Evolutionary conservation across 805 yeast genomes (phyloP).

Genomic region (Naumovozyma dairenensis): DNA sequence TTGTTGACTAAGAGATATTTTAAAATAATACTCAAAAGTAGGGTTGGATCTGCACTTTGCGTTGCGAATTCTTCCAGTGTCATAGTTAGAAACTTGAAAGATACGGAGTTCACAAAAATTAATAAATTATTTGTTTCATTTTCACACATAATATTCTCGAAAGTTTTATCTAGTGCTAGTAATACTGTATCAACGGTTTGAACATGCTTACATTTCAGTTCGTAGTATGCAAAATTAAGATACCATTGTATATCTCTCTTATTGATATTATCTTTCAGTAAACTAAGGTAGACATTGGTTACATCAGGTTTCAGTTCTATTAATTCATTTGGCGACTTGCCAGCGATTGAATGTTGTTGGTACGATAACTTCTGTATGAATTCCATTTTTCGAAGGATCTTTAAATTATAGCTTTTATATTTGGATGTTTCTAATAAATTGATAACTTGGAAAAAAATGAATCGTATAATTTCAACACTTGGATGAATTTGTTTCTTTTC

Average conservation of each 20-base stretch:
- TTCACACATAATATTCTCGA: slow-evolving; percentile 32
- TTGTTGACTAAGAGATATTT: slow-evolving; percentile 41
- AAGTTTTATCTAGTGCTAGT: slow-evolving; percentile 19
- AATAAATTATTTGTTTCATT: slow-evolving; percentile 35
- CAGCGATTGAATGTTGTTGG: slow-evolving; percentile 29
- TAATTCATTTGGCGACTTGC: slow-evolving; percentile 30
- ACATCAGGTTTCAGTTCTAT: slow-evolving; percentile 29
- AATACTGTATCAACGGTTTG: slow-evolving; percentile 25
- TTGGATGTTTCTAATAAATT: slow-evolving; percentile 46
- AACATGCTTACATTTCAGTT: slow-evolving; percentile 29
- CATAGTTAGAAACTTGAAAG: slow-evolving; percentile 58
- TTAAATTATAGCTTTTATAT: slow-evolving; percentile 40
- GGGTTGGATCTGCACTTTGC: slow-evolving; percentile 11
- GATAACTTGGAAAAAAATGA: slow-evolving; percentile 48
- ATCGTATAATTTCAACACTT: slow-evolving; percentile 38
- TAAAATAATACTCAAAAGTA: slow-evolving; percentile 37
- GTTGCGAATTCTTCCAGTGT: slow-evolving; percentile 30
- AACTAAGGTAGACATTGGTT: slow-evolving; percentile 13
- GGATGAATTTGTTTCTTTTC: slow-evolving; percentile 11
- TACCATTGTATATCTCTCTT: slow-evolving; percentile 46
- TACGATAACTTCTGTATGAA: slow-evolving; percentile 29
- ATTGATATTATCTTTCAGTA: slow-evolving; percentile 40
- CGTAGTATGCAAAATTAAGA: slow-evolving; percentile 42
- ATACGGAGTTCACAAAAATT: slow-evolving; percentile 40
- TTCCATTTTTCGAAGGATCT: slow-evolving; percentile 45